These are phyloP conservation scores for Stylosanthes scabra DNA, from an alignment of 331 rosid species.

Conservation along the genomic window DNA sequence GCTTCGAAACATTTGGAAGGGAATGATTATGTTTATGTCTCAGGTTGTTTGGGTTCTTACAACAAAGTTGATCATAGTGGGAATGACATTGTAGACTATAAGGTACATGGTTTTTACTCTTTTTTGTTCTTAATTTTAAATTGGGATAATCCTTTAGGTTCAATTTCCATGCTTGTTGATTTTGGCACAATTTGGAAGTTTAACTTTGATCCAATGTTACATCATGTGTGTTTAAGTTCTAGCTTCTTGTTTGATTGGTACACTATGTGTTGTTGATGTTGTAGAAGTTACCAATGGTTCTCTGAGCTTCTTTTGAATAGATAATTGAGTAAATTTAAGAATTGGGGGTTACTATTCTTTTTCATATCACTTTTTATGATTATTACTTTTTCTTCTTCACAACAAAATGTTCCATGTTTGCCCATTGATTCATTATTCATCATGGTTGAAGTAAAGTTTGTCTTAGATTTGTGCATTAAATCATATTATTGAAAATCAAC, in stretches of 20 bases:
- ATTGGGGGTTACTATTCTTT: background rate
- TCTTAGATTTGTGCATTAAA: slow-evolving; percentile 1
- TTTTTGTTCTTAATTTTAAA: too few relatives aligned
- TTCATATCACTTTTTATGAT: background rate
- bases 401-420: background rate
- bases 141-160: too few relatives aligned
- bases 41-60: slow-evolving; percentile 57
- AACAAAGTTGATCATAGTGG: slow-evolving; percentile 37
- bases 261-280: background rate
- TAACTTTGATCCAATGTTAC: background rate
- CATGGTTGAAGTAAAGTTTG: background rate
- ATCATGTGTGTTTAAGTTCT: background rate
- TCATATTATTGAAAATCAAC: slow-evolving; percentile 16
- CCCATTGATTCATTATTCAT: slow-evolving; percentile 14
- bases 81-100: slow-evolving; percentile 11
- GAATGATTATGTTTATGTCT: slow-evolving; percentile 64
- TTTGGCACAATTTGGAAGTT: background rate
- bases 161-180: background rate
- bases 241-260: background rate
- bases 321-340: background rate
- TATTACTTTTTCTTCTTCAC: too few relatives aligned
- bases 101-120: slow-evolving; percentile 53
- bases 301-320: background rate
- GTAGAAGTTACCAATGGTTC: background rate
- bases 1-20: slow-evolving; percentile 56